Conservation (phyloP, 2,329 filamentous ascomycete genomes). For the Rhynchosporium graminicola region DNA sequence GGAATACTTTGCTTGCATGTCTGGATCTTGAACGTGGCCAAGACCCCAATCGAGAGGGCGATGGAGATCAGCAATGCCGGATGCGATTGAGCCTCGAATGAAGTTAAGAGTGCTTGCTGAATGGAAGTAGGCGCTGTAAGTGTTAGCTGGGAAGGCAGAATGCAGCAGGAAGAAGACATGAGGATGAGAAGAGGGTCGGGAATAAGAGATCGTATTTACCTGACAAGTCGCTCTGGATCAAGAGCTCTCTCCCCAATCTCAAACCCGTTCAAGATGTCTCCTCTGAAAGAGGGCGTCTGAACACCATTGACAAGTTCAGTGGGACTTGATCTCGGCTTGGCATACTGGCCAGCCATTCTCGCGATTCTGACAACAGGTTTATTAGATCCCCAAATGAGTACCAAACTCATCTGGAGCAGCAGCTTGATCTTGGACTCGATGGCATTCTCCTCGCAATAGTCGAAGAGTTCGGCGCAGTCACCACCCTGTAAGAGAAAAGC, state of each 20-base stretch:
- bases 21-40: slow-evolving; percentile 83
- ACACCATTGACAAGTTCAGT: slow-evolving; percentile 79
- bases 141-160: slow-evolving; percentile 15
- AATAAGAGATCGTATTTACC: slow-evolving; percentile 44
- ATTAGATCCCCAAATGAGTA: slow-evolving; percentile 84
- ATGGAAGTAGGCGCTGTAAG: slow-evolving; percentile 83
- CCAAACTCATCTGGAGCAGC: slow-evolving; percentile 92
- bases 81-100: slow-evolving; percentile 77
- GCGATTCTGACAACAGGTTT: slow-evolving; percentile 90
- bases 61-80: slow-evolving; percentile 91
- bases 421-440: slow-evolving; percentile 98
- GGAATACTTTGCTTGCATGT: slow-evolving; percentile 82
- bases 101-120: slow-evolving; percentile 95
- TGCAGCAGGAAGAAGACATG: background rate
- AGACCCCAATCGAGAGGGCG: slow-evolving; percentile 93
- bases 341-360: slow-evolving; percentile 96
- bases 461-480: slow-evolving; percentile 95
- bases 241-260: slow-evolving; percentile 72
- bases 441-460: slow-evolving; percentile 85
- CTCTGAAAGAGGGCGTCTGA: slow-evolving; percentile 85
- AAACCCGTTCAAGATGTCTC: slow-evolving; percentile 94
- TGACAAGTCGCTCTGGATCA: slow-evolving; percentile 81
- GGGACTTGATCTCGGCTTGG: slow-evolving; percentile 88
- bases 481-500: slow-evolving; percentile 95
- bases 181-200: background rate